Evolutionary conservation across 805 yeast genomes (phyloP), one percentile per base, ranked within the genome.

Genomic region (Blastobotrys americana): DNA sequence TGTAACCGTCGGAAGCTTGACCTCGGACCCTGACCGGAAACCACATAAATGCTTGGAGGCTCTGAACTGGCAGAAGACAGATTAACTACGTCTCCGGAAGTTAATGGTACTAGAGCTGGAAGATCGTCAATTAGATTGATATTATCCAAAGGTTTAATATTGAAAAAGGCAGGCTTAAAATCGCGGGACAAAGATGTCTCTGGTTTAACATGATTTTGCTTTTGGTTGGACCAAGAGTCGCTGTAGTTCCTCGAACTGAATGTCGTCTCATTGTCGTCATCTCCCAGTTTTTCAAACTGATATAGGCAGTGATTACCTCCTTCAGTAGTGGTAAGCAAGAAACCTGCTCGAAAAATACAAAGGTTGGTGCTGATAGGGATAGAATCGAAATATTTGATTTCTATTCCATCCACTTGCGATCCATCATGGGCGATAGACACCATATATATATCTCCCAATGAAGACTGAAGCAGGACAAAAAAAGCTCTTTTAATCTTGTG

Each of bases 281-380:
- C 80, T 1, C 94, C 96, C 37, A 88, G 65, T 41, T 74, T 74
- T 49, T 82, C 86, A 55, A 90, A 83, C 59, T 87, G 96, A 55
- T 80, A 85, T n/a, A 84, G 67, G 16, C 68, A 61, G 54, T 81
- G 84, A 55, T 82, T 79, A 22, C 82, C 78, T 45, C 68, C 61
- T 46, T 81, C 81, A 5, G 78, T 66, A 49, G 80, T 79, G 1
- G 82, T 83, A 59, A 77, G 84, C 31, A 90, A 55, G 51, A 78
- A 83, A 0, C 97, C 98, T 4, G 84, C 73, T 51, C 74, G 81
- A 50, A 88, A 71, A 35, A 90, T 76, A 34, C 72, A 67, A 9
- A 90, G 54, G 3, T 72, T 58, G 17, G 69, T 67, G 20, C 84
- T 73, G 1, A 72, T 60, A 1, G 88, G 84, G 28, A 85, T 70